phyloP scores from a whole-genome alignment of 257 asterid genomes.

The Gardenia jasminoides region DNA sequence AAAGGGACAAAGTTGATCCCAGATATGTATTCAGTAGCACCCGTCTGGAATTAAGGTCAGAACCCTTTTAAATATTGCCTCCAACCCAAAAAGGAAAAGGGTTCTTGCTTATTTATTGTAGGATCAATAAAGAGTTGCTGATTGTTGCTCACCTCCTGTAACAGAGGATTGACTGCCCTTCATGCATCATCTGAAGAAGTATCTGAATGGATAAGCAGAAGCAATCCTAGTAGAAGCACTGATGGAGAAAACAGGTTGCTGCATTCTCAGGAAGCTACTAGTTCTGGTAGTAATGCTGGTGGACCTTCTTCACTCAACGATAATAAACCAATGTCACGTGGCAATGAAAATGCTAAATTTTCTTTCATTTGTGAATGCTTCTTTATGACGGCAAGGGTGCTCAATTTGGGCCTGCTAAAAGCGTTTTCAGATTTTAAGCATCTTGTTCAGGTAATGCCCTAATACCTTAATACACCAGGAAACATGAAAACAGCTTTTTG shows the following conservation, averaged over 20 bases:
- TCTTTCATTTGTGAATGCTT: slow-evolving; percentile 95
- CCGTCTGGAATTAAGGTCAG: slow-evolving; percentile 85
- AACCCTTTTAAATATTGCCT: background rate
- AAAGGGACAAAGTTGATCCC: slow-evolving; percentile 89
- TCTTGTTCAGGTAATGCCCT: slow-evolving; percentile 78
- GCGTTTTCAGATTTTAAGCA: slow-evolving; percentile 93
- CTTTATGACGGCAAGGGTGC: slow-evolving; percentile 97
- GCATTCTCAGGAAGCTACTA: slow-evolving; percentile 73
- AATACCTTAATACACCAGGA: background rate
- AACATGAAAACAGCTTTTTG: slow-evolving; percentile 5
- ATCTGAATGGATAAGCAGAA: slow-evolving; percentile 64
- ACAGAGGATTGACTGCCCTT: slow-evolving; percentile 89
- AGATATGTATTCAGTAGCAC: slow-evolving; percentile 57
- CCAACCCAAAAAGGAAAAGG: background rate
- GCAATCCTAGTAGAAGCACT: slow-evolving; percentile 35
- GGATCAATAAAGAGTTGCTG: slow-evolving; percentile 4
- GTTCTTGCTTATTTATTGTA: slow-evolving; percentile 5
- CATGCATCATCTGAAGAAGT: slow-evolving; percentile 97
- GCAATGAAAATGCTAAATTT: slow-evolving; percentile 58
- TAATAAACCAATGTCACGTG: slow-evolving; percentile 34
- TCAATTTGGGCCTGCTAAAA: slow-evolving; percentile 86
- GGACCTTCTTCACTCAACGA: slow-evolving; percentile 37
- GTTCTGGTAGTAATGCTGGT: slow-evolving; percentile 51
- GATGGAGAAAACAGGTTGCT: slow-evolving; percentile 57
- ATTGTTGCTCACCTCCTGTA: slow-evolving; percentile 23